phyloP scores from a whole-genome alignment of 2,329 filamentous ascomycete species.

The Ophiocordyceps polyrhachis-furcata region DNA sequence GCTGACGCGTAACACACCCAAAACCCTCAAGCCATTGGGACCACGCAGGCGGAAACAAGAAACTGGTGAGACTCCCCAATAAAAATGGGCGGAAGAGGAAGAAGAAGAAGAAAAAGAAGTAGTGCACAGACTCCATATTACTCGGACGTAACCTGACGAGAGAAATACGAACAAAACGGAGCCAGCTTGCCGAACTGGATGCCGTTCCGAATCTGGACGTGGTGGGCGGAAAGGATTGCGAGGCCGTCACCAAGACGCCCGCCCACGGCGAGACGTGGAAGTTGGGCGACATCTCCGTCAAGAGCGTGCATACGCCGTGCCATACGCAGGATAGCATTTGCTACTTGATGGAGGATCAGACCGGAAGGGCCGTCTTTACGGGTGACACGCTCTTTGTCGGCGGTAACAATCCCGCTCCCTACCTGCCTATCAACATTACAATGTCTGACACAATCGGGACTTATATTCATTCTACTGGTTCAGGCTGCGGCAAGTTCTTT shows the following conservation, averaged over 20 bases:
- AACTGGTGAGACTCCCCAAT: constrained; percentile 53
- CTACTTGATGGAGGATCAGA: constrained; percentile 71
- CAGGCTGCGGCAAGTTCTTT: constrained; percentile 89
- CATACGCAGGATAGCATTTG: constrained; percentile 98
- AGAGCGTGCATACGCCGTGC: constrained; percentile 84
- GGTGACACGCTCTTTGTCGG: constrained; percentile 94
- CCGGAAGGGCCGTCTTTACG: constrained; percentile 67
- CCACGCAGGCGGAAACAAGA: constrained; percentile 79
- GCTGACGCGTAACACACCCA: constrained; percentile 1
- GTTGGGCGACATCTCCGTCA: constrained; percentile 68
- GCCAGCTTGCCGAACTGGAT: constrained; percentile 23
- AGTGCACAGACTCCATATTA: too few relatives aligned
- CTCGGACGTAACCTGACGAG: too few relatives aligned
- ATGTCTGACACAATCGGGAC: too few relatives aligned
- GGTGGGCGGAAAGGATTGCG: constrained; percentile 76
- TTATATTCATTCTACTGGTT: too few relatives aligned
- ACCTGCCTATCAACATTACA: too few relatives aligned
- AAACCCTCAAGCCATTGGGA: constrained; percentile 56
- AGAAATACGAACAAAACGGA: not conserved
- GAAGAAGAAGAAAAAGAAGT: too few relatives aligned
- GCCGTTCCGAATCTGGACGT: constrained; percentile 46
- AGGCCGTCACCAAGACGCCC: constrained; percentile 61
- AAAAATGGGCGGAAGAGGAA: too few relatives aligned
- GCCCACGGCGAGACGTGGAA: constrained; percentile 59
- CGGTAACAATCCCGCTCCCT: too few relatives aligned